Conservation (phyloP, 163 green algal genomes). For the Prototheca wickerhamii region DNA sequence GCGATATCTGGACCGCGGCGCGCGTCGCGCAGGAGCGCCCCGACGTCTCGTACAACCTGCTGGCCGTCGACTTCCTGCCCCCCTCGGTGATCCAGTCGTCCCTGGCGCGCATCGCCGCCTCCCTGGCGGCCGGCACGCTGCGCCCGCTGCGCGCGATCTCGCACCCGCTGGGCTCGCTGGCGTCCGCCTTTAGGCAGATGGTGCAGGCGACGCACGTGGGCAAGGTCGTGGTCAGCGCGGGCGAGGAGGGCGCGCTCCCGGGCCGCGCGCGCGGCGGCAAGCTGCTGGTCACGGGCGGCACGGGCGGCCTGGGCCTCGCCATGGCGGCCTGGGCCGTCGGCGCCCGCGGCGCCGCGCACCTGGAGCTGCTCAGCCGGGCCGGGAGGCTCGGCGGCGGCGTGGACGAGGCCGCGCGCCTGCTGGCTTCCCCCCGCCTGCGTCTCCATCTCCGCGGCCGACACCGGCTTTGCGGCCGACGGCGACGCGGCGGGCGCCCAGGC, state of each 20-base stretch:
- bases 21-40: slow-evolving; percentile 50
- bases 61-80: slow-evolving; percentile 85
- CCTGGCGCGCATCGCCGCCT: slow-evolving; percentile 42
- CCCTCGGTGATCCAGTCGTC: slow-evolving; percentile 34
- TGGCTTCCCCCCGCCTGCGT: slow-evolving; percentile 9
- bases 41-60: slow-evolving; percentile 61
- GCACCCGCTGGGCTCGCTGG: slow-evolving; percentile 41
- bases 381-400: slow-evolving; percentile 8
- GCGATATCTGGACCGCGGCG: slow-evolving; percentile 71
- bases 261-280: background rate
- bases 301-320: slow-evolving; percentile 26
- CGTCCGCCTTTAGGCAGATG: slow-evolving; percentile 70
- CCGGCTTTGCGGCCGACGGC: slow-evolving; percentile 8
- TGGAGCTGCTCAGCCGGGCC: slow-evolving; percentile 17
- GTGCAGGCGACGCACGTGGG: slow-evolving; percentile 63
- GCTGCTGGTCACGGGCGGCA: slow-evolving; percentile 26
- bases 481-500: background rate
- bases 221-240: slow-evolving; percentile 66
- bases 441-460: slow-evolving; percentile 13
- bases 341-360: background rate
- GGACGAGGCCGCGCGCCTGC: background rate
- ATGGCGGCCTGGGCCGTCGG: slow-evolving; percentile 22
- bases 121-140: slow-evolving; percentile 39
- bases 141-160: slow-evolving; percentile 46
- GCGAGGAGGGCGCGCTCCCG: background rate